phyloP scores from a whole-genome alignment of 148 eudicot genomes.

The Rheum nobile region DNA sequence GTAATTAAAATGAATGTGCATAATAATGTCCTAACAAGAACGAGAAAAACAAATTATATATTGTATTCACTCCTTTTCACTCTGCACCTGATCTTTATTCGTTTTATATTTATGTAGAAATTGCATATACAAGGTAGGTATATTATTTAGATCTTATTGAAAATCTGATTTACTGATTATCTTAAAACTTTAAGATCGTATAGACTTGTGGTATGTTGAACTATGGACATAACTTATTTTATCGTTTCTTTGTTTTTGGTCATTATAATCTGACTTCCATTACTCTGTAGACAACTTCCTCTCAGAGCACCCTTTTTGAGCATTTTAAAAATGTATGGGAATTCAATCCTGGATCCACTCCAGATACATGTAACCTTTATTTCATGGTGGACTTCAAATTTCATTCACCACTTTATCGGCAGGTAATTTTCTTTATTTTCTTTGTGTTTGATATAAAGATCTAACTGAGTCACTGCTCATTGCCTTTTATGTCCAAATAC shows the following conservation, averaged over 20 bases:
- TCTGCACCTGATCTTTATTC: not conserved
- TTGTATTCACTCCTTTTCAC: not conserved
- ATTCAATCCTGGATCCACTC: slow-evolving; percentile 77
- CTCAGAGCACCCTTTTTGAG: slow-evolving; percentile 79
- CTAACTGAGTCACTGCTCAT: not conserved
- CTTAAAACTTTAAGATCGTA: not conserved
- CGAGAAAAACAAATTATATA: not conserved
- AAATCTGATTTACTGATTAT: not conserved
- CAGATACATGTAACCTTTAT: slow-evolving; percentile 73
- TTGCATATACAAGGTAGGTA: not conserved
- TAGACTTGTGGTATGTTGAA: not conserved
- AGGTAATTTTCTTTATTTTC: slow-evolving; percentile 32
- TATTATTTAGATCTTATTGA: not conserved
- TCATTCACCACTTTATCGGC: slow-evolving; percentile 84
- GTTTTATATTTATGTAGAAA: not conserved
- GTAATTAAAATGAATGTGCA: not conserved
- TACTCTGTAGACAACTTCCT: slow-evolving; percentile 55
- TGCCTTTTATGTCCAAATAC: not conserved
- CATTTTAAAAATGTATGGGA: slow-evolving; percentile 93
- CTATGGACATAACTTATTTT: not conserved
- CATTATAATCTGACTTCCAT: slow-evolving; percentile 5
- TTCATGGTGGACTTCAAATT: slow-evolving; percentile 96
- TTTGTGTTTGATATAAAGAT: not conserved
- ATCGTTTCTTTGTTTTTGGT: not conserved
- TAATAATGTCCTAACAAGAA: not conserved